Percentiles rank a stretch among this genome's conserved stretches.
phyloP scores from a whole-genome alignment of 192 early-diverging fungal genomes.

The Powellomyces hirtus region DNA sequence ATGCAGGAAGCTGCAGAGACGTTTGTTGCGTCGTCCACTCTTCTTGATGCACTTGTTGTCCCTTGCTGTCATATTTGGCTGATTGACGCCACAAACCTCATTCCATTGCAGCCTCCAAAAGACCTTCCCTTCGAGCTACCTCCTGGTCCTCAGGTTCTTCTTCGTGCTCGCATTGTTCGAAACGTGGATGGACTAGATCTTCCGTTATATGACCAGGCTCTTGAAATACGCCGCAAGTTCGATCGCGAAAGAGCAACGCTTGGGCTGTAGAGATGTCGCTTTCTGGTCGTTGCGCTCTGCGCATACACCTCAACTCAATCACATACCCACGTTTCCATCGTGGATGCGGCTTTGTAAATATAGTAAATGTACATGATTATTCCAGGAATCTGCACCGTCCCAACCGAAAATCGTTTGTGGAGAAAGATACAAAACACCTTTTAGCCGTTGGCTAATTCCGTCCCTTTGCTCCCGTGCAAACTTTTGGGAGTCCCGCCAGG shows the following conservation, averaged over 20 bases:
- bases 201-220: constrained; percentile 32
- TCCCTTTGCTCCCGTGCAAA: too few relatives aligned
- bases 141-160: neutral
- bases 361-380: too few relatives aligned
- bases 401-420: too few relatives aligned
- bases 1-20: too few relatives aligned
- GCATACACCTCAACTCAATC: too few relatives aligned
- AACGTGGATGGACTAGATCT: constrained; percentile 43
- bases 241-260: constrained; percentile 14
- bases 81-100: neutral
- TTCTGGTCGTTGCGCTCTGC: too few relatives aligned
- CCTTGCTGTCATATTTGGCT: neutral
- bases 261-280: neutral
- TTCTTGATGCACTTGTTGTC: neutral
- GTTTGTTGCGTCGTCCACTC: neutral
- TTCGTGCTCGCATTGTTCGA: constrained; percentile 32
- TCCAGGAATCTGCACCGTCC: too few relatives aligned
- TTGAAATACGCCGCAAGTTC: constrained; percentile 27
- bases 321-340: too few relatives aligned
- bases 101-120: neutral
- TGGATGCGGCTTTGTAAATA: too few relatives aligned
- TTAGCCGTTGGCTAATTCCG: too few relatives aligned
- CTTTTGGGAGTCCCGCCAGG: too few relatives aligned
- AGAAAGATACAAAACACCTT: too few relatives aligned
- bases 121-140: neutral